Evolutionary conservation across 2,329 filamentous ascomycete species (phyloP).

Genomic region (Bipolaris zeicola): DNA sequence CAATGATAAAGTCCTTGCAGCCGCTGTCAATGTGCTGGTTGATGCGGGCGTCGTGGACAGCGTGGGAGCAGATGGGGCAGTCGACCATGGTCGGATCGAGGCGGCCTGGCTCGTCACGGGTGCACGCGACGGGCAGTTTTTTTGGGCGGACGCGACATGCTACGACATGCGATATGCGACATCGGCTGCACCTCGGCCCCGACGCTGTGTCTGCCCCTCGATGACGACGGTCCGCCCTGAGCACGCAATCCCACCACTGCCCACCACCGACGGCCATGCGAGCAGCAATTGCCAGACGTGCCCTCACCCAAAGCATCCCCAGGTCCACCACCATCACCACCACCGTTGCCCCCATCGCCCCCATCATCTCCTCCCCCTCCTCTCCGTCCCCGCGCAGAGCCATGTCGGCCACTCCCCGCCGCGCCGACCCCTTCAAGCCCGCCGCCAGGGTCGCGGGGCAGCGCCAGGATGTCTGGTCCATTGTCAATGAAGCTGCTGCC

Average conservation of each 20-base stretch:
- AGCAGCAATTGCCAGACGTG: slow-evolving; percentile 11
- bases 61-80: slow-evolving; percentile 81
- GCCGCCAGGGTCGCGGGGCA: slow-evolving; percentile 60
- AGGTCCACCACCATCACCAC: not conserved
- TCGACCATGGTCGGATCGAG: slow-evolving; percentile 59
- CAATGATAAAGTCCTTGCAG: slow-evolving; percentile 71
- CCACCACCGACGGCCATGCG: slow-evolving; percentile 19
- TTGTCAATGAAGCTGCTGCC: slow-evolving; percentile 70
- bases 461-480: slow-evolving; percentile 67
- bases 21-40: slow-evolving; percentile 89
- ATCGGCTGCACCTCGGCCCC: slow-evolving; percentile 14
- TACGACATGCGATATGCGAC: slow-evolving; percentile 16
- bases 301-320: slow-evolving; percentile 6
- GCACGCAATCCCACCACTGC: slow-evolving; percentile 35
- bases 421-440: slow-evolving; percentile 57
- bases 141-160: slow-evolving; percentile 18
- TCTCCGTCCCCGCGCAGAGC: slow-evolving; percentile 25
- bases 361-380: not conserved
- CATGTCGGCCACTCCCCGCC: slow-evolving; percentile 45
- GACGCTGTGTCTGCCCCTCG: slow-evolving; percentile 22
- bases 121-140: slow-evolving; percentile 16
- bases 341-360: not conserved
- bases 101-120: slow-evolving; percentile 11
- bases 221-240: slow-evolving; percentile 36
- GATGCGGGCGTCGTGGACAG: slow-evolving; percentile 75